Base-by-base conservation (phyloP, 2,329 filamentous ascomycete genomes). In the Diaporthe destruens region DNA sequence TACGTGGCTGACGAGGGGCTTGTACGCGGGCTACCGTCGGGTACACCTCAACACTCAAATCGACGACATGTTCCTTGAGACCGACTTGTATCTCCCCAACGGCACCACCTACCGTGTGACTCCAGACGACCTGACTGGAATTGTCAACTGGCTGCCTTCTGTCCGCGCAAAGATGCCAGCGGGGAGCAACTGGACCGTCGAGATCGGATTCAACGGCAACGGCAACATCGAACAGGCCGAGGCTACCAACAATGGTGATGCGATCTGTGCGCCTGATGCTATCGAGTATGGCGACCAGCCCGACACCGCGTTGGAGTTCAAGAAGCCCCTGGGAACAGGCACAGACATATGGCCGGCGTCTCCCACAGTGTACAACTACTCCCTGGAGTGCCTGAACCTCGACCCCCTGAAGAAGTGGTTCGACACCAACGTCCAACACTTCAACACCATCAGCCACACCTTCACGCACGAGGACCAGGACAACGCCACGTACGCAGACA, bases 221-320 rank as follows among this genome's bases (percentile, higher is more conserved):
- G 61, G 61, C 32, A 66, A 66, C 47, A 53, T 66, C 29, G 61
- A 66, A 20, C 61, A 66, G 61, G 14, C 61, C 14, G 61, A 66
- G 32, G n/a, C n/a, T 14, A 14, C 61, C n/a, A 32, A 66, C 12
- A 2, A 16, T 8, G 61, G 61, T n/a, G 14, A 39, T 1, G n/a
- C 25, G 3, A 1, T 6, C 1, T 66, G 61, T 9, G 53, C 61
- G 32, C 61, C 61, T 14, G 61, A 66, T 32, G 25, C 61, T 7
- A 53, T 66, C 18, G 61, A 66, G 61, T 66, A 66, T 14, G 47
- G 32, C 2, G 61, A 53, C 44, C 61, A 66, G 61, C n/a, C 47
- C 47, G 61, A 66, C 61, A 66, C 61, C 61, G 61, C 61, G 11
- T 14, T 66, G 61, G 61, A 66, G 47, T 66, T 66, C 61, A 39